Evolutionary conservation across 305 asterid species (phyloP), one percentile per base, ranked within the genome.

Genomic region (Fraxinus greggii): DNA sequence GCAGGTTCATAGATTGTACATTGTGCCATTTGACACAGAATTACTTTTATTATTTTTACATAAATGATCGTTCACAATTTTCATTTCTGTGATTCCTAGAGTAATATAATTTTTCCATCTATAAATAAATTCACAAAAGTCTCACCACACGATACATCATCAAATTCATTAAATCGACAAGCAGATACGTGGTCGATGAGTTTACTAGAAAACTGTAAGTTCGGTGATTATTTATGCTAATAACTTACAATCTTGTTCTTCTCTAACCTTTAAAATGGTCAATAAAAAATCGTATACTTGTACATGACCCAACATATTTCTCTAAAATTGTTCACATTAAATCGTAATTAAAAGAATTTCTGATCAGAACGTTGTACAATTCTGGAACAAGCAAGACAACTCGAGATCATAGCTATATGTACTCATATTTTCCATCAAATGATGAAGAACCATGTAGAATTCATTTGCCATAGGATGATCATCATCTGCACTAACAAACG

Each of bases 1-100:
- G 36, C 40, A 32, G 51, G 9, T 63, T 33, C 29, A 72, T 28
- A 79, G 76, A 73, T 72, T 87, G 80, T 84, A 85, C 48, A 72
- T 76, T 75, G 80, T 80, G 42, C 74, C 84, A 78, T 24, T 70
- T 59, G 32, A 78, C 76, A 72, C 17, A n/a, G 9, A 19, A 72
- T 72, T 72, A 33, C 76, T 72, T 19, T 26, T 33, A n/a, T 72
- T 72, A 33, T 33, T 33, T 72, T 72, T 72, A n/a, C 77, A 3
- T n/a, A n/a, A 3, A 33, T 19, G 51, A 12, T 72, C 21, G 51
- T 1, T 72, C 17, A 21, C 29, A 7, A 32, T 72, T 29, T 72
- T 17, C 45, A n/a, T 61, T 56, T 56, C 28, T 61, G 70, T 61
- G 70, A 61, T 61, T 23, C 70, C 31, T 23, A 8, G 70, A 8